Base-by-base conservation (phyloP, 179 eudicot genomes). In the Carnegiea gigantea region DNA sequence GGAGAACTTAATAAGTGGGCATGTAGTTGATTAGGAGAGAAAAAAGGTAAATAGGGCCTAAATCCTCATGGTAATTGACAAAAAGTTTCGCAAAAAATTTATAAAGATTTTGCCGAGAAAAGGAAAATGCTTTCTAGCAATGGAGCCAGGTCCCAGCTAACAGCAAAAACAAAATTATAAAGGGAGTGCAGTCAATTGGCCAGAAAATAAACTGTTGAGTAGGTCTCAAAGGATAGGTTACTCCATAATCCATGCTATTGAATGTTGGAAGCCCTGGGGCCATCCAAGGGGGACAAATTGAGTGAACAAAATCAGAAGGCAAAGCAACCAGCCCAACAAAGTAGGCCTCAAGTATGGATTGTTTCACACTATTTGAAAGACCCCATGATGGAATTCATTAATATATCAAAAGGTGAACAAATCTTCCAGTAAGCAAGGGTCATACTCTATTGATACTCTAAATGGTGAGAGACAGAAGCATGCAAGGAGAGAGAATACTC, bases 181-280 rank as follows among this genome's bases (percentile, higher is more conserved):
- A 82, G 73, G 74, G 62, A 85, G 49, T 40, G 73, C 57, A 85
- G 79, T 85, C 83, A 85, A 76, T 38, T 79, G 68, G 65, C 43
- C 81, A 79, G 21, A 57, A 77, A 77, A n/a, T 49, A 82, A 67
- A 57, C 77, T 13, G 75, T 79, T 24, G 71, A 65, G 71, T 12
- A 65, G 36, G 38, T 65, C 71, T 26, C 33, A 65, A 68, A 57
- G 65, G 26, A 79, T 60, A 65, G n/a, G 79, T 76, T 74, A 77
- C 51, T 75, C 44, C 76, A 65, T 65, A 65, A 28, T 12, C 33
- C 71, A 74, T 75, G 71, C 38, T 54, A 77, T 48, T 49, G 76
- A 68, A 77, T 76, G 59, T 77, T 68, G 77, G n/a, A 77, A 73
- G 73, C 43, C 81, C 49, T 75, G 51, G 76, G 76, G 68, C 57